phyloP scores from a whole-genome alignment of 805 yeast species.

The Peterozyma toletana region DNA sequence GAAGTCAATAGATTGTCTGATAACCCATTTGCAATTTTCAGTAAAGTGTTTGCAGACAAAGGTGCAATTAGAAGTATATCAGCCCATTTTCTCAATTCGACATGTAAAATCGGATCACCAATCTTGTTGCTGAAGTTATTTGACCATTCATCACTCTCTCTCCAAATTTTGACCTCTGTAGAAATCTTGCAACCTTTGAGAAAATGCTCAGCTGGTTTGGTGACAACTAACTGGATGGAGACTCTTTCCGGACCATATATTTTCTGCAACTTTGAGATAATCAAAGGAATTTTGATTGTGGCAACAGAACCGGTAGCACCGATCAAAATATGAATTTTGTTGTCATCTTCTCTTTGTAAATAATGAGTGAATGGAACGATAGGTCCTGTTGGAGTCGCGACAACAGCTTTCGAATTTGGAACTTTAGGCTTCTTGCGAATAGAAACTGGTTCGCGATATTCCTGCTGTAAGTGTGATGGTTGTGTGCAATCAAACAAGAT shows the following conservation, averaged over 20 bases:
- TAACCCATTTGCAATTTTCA: constrained; percentile 83
- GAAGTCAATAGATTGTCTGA: constrained; percentile 90
- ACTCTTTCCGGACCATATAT: constrained; percentile 68
- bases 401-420: constrained; percentile 36
- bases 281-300: constrained; percentile 84
- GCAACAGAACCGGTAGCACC: constrained; percentile 98
- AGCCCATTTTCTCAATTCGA: constrained; percentile 95
- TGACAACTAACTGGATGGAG: constrained; percentile 78
- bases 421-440: constrained; percentile 25
- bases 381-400: constrained; percentile 52
- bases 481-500: background rate
- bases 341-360: constrained; percentile 68
- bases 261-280: constrained; percentile 80
- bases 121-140: constrained; percentile 44
- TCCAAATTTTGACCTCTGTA: constrained; percentile 78
- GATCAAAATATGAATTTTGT: constrained; percentile 77
- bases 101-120: constrained; percentile 92
- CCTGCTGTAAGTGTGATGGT: background rate
- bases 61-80: constrained; percentile 93
- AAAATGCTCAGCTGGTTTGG: constrained; percentile 82
- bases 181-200: constrained; percentile 46
- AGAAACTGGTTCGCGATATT: constrained; percentile 11
- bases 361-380: constrained; percentile 72
- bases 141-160: constrained; percentile 90
- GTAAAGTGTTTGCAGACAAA: constrained; percentile 83